Percentiles rank a stretch among this genome's conserved stretches.
Conservation (phyloP, 208 protist species). For the Crithidia brevicula region DNA sequence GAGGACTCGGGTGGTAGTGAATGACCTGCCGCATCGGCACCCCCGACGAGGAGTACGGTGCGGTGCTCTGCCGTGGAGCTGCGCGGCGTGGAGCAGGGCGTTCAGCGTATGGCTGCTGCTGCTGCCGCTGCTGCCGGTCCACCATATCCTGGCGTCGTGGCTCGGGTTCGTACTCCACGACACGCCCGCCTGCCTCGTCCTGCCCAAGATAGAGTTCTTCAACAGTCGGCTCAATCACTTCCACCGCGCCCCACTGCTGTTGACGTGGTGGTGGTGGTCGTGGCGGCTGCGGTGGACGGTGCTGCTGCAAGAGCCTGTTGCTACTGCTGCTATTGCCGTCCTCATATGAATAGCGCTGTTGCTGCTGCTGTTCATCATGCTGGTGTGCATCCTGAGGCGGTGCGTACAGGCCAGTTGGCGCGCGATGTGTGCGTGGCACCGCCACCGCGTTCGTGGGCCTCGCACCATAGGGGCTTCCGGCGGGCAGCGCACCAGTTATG, state of each 20-base stretch:
- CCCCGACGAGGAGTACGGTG: background rate
- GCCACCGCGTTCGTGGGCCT: constrained; percentile 19
- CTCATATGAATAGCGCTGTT: too few relatives aligned
- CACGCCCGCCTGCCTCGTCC: constrained; percentile 7
- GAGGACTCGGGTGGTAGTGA: constrained; percentile 8
- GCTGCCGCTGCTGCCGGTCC: background rate
- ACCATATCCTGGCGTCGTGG: too few relatives aligned
- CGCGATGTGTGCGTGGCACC: constrained; percentile 16
- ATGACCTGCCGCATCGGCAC: constrained; percentile 2
- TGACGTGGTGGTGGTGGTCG: background rate
- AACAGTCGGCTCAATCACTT: constrained; percentile 7
- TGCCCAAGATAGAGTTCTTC: constrained; percentile 7
- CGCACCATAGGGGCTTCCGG: constrained; percentile 30
- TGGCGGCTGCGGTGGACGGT: too few relatives aligned
- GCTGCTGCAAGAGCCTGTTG: too few relatives aligned
- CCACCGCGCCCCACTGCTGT: background rate
- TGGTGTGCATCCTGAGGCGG: background rate
- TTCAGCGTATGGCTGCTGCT: constrained; percentile 1
- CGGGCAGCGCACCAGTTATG: constrained; percentile 18
- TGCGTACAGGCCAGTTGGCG: constrained; percentile 14
- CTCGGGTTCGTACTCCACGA: constrained; percentile 19
- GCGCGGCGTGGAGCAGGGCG: background rate
- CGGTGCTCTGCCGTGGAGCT: too few relatives aligned
- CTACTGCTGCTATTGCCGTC: too few relatives aligned
- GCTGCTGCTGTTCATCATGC: constrained; percentile 8